Evolutionary conservation across 768 basidiomycete genomes (phyloP).

Genomic region (Tremella mesenterica): DNA sequence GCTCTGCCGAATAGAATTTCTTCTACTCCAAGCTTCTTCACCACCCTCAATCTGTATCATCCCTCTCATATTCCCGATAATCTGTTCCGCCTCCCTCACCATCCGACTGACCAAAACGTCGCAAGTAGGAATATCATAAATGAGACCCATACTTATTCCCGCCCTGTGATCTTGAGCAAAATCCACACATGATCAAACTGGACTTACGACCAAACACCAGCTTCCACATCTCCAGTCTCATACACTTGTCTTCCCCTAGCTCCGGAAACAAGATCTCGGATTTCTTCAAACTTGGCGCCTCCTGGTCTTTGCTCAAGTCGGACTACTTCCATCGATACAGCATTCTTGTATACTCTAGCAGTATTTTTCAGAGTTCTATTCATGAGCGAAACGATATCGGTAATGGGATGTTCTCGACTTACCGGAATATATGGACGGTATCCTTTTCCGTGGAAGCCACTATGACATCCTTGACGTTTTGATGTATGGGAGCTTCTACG

Average conservation of each 20-base stretch:
- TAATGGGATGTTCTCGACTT: constrained; percentile 2
- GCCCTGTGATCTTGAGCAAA: constrained; percentile 22
- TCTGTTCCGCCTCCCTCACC: constrained; percentile 65
- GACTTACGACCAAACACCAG: constrained; percentile 65
- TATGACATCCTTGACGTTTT: constrained; percentile 82
- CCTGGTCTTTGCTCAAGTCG: constrained; percentile 67
- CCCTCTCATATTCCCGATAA: constrained; percentile 47
- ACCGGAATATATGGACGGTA: constrained; percentile 75
- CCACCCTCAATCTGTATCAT: constrained; percentile 8
- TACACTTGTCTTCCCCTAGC: constrained; percentile 49
- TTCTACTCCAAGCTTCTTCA: constrained; percentile 11
- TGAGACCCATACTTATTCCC: constrained; percentile 48
- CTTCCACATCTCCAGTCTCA: constrained; percentile 74
- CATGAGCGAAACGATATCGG: not conserved
- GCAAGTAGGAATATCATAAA: constrained; percentile 77
- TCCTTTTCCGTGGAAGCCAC: constrained; percentile 72
- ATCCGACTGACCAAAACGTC: constrained; percentile 59
- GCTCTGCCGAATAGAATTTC: constrained; percentile 3
- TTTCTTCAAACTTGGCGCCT: constrained; percentile 78
- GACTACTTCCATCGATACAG: constrained; percentile 75
- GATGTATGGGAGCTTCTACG: constrained; percentile 77
- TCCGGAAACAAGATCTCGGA: constrained; percentile 55
- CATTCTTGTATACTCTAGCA: constrained; percentile 50
- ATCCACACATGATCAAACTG: not conserved
- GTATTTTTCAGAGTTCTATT: constrained; percentile 24